Evolutionary conservation across 768 basidiomycete genomes (phyloP), one percentile per base, ranked within the genome.

Genomic region (Amanita exitialis): DNA sequence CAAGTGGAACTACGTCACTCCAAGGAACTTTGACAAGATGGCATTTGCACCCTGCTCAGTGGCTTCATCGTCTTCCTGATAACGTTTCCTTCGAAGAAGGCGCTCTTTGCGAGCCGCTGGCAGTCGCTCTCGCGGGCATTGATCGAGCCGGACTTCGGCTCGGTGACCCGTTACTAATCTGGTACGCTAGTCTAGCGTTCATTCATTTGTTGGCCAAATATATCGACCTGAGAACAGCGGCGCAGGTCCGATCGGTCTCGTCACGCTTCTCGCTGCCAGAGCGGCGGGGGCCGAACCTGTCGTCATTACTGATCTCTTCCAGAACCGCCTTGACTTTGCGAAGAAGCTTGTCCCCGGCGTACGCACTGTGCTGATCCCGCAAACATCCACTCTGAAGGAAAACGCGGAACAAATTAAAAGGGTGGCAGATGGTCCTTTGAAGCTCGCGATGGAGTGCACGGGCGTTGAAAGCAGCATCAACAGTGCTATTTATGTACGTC

Each of bases 241-340:
- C 50, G 79, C 82, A 20, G 82, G 82, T 15, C 82, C 83, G 2
- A 84, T 85, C 49, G 82, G 82, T 15, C 69, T 84, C 18, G 67
- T 79, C 21, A 70, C 82, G 15, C 69, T 84, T 16, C 70, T 84
- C 27, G 77, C 82, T 45, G 79, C 81, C 6, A 70, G 79, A 41
- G 82, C 83, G 43, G 82, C 82, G 37, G 82, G 82, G 6, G 83
- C 82, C 13, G 80, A 83, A 51, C 82, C 82, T 5, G 76, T 84
- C 53, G 70, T 84, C 44, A 83, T 84, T 35, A 84, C 82, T 10
- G 82, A 84, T 59, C 67, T 84, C 44, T 74, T 83, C 62, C 76
- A 80, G 57, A 79, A 69, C 52, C 78, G 82, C 18, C 69, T 84
- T 10, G 80, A 82, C 57, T 83, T 84, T 45, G 83, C 82, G 4